Percentiles rank a stretch among this genome's conserved stretches.
Conservation (phyloP, 495 filamentous ascomycete species). For the Penicillium cinerascens region DNA sequence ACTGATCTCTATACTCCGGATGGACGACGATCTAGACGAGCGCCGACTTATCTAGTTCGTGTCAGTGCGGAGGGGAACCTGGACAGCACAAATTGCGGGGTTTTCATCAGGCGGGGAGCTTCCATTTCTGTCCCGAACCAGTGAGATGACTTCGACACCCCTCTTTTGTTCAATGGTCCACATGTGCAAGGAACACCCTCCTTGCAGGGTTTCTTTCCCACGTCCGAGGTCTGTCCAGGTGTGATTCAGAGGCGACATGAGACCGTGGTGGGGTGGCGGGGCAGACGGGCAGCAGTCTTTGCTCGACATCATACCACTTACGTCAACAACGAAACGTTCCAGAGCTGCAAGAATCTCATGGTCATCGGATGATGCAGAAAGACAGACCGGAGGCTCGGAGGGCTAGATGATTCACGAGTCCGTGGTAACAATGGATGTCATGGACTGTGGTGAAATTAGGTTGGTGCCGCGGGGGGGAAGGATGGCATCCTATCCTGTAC, state of each 20-base stretch:
- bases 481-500: not conserved
- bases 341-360: not conserved
- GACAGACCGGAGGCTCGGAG: conserved; percentile 17
- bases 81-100: not conserved
- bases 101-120: not conserved
- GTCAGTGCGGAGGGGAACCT: conserved; percentile 1
- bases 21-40: not conserved
- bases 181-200: not conserved
- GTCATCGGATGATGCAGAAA: conserved; percentile 2
- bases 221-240: too few species aligned
- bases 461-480: conserved; percentile 2
- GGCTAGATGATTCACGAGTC: conserved; percentile 14
- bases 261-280: not conserved
- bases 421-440: not conserved
- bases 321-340: not conserved
- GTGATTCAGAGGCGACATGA: too few species aligned
- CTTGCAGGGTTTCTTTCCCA: not conserved
- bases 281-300: not conserved
- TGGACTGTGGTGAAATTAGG: not conserved
- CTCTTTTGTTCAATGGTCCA: not conserved
- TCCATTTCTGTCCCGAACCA: not conserved
- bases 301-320: not conserved
- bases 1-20: not conserved
- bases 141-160: not conserved
- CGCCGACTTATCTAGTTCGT: not conserved